Evolutionary conservation across 352 stramenopile genomes (phyloP), one percentile per base, ranked within the genome.

Genomic region (Globisporangium okanoganense): DNA sequence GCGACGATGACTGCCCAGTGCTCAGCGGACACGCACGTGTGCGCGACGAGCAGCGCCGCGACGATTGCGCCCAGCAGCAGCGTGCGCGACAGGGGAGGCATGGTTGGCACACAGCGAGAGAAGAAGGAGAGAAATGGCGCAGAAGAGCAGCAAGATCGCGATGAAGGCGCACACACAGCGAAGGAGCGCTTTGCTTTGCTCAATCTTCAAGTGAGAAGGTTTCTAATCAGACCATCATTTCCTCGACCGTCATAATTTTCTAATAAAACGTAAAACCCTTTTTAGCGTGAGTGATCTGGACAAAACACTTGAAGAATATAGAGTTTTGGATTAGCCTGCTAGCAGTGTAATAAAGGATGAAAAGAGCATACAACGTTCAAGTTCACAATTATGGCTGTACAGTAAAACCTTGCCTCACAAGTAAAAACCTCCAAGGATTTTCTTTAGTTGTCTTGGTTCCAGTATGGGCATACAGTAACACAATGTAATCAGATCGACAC

Each of bases 1-100:
- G 79, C 88, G 35, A 97, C 87, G 61, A 98, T 95, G 38, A 98
- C 75, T 6, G 89, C 92, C 89, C 90, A 98, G 67, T 97, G 88
- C 61, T 94, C 78, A 2, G 58, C 58, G 10, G 48, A 31, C 8
- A 75, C 79, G 5, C 54, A 13, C 18, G 60, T 55, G 6, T 20
- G 38, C 18, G 50, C 40, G 20, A 64, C 29, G 18, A 61, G 22
- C 12, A 74, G 52, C 43, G 75, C 56, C 2, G 59, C 44, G 29
- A 36, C 50, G 31, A 69, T 1, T 4, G 73, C 56, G 45, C 45
- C 24, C 0, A 47, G 9, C 13, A 67, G 45, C 5, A 72, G 45
- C 5, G 72, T 27, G 6, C 31, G 14, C 7, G 36, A 8, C 5
- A 58, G 47, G 35, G 35, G 18, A 18, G 27, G 36, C 66, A 66